Evolutionary conservation across 305 asterid genomes (phyloP), one percentile per base, ranked within the genome.

Genomic region (Rubia tinctorum): DNA sequence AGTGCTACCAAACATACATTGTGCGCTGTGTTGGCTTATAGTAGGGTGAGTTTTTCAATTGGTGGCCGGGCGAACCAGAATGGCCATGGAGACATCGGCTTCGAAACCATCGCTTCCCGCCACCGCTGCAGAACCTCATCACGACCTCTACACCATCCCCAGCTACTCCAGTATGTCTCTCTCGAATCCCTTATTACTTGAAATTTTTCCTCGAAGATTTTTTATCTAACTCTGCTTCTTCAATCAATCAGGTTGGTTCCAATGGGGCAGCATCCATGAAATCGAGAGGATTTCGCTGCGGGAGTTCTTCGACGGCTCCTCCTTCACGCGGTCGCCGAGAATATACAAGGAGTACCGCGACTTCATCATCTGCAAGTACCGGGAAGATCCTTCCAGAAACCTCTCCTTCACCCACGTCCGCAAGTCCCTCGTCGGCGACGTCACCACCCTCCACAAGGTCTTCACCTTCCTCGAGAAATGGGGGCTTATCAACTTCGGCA

Each of bases 81-180:
- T 37, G 68, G 18, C 51, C 23, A 74, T 49, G 77, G 73, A 75
- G 66, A 4, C 60, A 3, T 61, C 66, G 4, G 71, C 30, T 45
- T 58, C 70, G n/a, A 75, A 59, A 68, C 62, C 67, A 56, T 42
- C 72, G 9, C 18, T 56, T 68, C 40, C 73, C 59, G 51, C 74
- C 72, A 49, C 71, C 72, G 55, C 8, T n/a, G 77, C 76, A 13
- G 79, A 71, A 25, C 76, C 69, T 8, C 91, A 88, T 20, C 82
- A 81, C 83, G 98, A 93, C 84, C 90, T 87, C 78, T 93, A 93
- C 81, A 91, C 97, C 63, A 88, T 93, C 65, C 98, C 98, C 78
- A 91, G 95, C 87, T 80, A 83, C 84, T 86, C 98, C 68, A 91
- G 98, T 93, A 83, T 84, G 93, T 81, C 17, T 44, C 23, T 9